Evolutionary conservation across 2,329 filamentous ascomycete species (phyloP).

Genomic region (Trichophyton equinum): DNA sequence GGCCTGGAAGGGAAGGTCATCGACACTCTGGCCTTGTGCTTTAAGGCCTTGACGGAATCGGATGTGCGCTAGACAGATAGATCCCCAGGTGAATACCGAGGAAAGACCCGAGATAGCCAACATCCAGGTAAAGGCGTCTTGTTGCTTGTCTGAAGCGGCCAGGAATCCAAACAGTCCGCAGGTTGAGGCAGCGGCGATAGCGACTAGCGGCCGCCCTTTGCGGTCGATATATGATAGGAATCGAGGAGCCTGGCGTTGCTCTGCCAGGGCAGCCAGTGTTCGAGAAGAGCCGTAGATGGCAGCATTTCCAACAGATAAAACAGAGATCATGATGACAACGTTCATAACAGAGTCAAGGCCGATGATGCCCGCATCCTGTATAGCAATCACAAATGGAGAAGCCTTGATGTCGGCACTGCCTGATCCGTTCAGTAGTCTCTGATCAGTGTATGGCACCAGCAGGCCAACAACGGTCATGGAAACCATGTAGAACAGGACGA

Average conservation of each 20-base stretch:
- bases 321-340: conserved; percentile 80
- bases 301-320: conserved; percentile 83
- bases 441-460: conserved; percentile 44
- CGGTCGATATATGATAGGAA: conserved; percentile 72
- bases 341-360: conserved; percentile 85
- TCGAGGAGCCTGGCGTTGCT: conserved; percentile 69
- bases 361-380: conserved; percentile 67
- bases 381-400: conserved; percentile 89
- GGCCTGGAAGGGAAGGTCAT: conserved; percentile 59
- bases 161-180: conserved; percentile 69
- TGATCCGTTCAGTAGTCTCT: conserved; percentile 22
- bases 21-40: conserved; percentile 52
- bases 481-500: conserved; percentile 78
- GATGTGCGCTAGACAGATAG: conserved; percentile 83
- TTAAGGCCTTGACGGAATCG: conserved; percentile 78
- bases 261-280: conserved; percentile 77
- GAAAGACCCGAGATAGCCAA: conserved; percentile 60
- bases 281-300: conserved; percentile 84
- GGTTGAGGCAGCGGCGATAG: conserved; percentile 54
- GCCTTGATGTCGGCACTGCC: conserved; percentile 27
- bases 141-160: conserved; percentile 49
- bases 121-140: conserved; percentile 65
- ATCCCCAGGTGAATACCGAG: conserved; percentile 65
- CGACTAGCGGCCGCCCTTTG: conserved; percentile 63
- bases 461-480: conserved; percentile 70